Base-by-base conservation (phyloP, 1,284 basidiomycete species). In the Trametes polyzona region DNA sequence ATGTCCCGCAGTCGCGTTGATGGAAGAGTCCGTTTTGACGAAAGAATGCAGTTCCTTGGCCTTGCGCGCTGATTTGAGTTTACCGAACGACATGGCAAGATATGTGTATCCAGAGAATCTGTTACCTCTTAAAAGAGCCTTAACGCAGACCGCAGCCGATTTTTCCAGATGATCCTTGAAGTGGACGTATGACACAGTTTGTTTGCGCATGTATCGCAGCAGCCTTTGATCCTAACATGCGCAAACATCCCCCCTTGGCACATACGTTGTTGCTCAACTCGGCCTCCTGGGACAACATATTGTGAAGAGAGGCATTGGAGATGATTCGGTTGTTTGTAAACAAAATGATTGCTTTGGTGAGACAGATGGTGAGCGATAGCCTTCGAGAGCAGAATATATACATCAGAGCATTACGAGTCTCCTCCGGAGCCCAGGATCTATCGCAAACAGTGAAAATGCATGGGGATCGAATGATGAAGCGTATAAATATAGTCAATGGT, bases 71-170 rank as follows among this genome's bases (percentile, higher is more conserved):
- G 59, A 55, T 64, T 69, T 57, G 37, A 64, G 54, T 21, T 52
- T 61, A 5, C 59, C 49, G 27, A 76, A 76, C 1, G 75, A 77
- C 76, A 77, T 76, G 41, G 16, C 7, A 23, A 26, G 12, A 16
- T 17, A 16, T 11, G 23, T 26, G 12, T 21, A 5, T 7, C 23
- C 17, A 10, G 36, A n/a, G 16, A 19, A 27, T n/a, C n/a, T n/a
- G n/a, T n/a, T n/a, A n/a, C n/a, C n/a, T n/a, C n/a, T n/a, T n/a
- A n/a, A n/a, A n/a, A n/a, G n/a, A n/a, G n/a, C n/a, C n/a, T n/a
- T n/a, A n/a, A n/a, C n/a, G n/a, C n/a, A n/a, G n/a, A n/a, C n/a
- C n/a, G n/a, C n/a, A n/a, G n/a, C n/a, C n/a, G n/a, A n/a, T n/a
- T n/a, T n/a, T n/a, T n/a, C n/a, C n/a, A n/a, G n/a, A n/a, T n/a